Percentiles rank a stretch among this genome's conserved stretches.
These are phyloP conservation scores for Ceraceosorus guamensis DNA, from an alignment of 1,284 basidiomycete genomes.

Conservation along the genomic window DNA sequence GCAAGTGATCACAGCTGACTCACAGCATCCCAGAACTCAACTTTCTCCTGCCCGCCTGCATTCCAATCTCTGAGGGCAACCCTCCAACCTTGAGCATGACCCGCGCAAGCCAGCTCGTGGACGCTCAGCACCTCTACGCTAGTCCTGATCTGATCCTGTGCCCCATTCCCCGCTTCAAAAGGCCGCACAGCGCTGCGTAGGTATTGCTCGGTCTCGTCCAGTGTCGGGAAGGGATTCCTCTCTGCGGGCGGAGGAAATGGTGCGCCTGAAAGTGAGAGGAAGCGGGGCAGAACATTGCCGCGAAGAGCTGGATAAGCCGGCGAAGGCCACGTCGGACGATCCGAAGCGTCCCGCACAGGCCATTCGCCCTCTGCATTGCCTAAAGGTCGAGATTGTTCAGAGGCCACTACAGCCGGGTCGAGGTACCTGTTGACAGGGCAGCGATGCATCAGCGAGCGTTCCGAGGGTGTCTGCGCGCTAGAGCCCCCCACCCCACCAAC, in stretches of 20 bases:
- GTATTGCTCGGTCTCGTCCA: conserved; percentile 32
- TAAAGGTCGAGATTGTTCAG: neutral
- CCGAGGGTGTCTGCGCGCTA: no score
- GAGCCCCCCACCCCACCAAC: no score
- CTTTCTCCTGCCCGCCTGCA: neutral
- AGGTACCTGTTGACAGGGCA: conserved; percentile 3
- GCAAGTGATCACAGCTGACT: no score
- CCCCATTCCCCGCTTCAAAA: conserved; percentile 12
- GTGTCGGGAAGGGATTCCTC: conserved; percentile 27
- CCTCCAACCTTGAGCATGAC: conserved; percentile 14
- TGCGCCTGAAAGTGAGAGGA: conserved; percentile 25
- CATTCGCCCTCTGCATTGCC: neutral
- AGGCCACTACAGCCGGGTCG: neutral
- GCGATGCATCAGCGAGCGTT: no score
- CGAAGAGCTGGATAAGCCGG: conserved; percentile 35
- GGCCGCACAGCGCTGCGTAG: no score
- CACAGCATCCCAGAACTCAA: conserved; percentile 16
- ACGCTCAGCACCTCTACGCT: conserved; percentile 25
- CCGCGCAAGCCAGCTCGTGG: conserved; percentile 27
- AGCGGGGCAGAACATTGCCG: conserved; percentile 39
- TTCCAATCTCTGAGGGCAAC: conserved; percentile 24
- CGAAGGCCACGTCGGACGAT: conserved; percentile 27
- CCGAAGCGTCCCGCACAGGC: neutral
- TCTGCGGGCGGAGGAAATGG: conserved; percentile 19
- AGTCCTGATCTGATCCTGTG: conserved; percentile 15